Conservation (phyloP, 2,329 filamentous ascomycete species). For the Aciculosporium take region DNA sequence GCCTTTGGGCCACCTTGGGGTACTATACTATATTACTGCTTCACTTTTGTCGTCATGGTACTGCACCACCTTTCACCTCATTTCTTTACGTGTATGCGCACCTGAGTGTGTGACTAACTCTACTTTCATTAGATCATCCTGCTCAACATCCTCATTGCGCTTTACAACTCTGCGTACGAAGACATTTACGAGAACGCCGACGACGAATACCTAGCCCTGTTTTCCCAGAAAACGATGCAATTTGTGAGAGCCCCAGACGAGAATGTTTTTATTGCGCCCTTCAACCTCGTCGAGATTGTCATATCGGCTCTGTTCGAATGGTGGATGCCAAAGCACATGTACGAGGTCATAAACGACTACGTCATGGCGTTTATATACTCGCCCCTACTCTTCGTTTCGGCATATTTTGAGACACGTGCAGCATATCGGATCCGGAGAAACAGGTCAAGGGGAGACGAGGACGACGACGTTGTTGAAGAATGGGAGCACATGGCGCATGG, state of each 20-base stretch:
- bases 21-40: slow-evolving; percentile 90
- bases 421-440: slow-evolving; percentile 59
- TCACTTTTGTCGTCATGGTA: slow-evolving; percentile 95
- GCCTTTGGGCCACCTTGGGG: slow-evolving; percentile 87
- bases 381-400: slow-evolving; percentile 67
- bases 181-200: slow-evolving; percentile 88
- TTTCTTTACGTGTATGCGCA: no score
- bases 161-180: slow-evolving; percentile 94
- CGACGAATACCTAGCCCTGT: slow-evolving; percentile 90
- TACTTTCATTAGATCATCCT: slow-evolving; percentile 43
- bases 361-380: slow-evolving; percentile 81
- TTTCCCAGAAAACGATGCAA: slow-evolving; percentile 87
- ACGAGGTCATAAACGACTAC: slow-evolving; percentile 72
- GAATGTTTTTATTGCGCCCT: slow-evolving; percentile 92
- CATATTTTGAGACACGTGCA: slow-evolving; percentile 51
- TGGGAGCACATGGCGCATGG: slow-evolving; percentile 73
- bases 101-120: not conserved
- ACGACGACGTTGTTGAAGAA: slow-evolving; percentile 79
- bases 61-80: slow-evolving; percentile 9
- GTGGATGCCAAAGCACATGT: slow-evolving; percentile 68
- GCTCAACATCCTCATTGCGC: slow-evolving; percentile 88
- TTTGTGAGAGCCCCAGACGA: slow-evolving; percentile 95
- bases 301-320: slow-evolving; percentile 73
- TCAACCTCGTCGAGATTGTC: slow-evolving; percentile 86
- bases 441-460: slow-evolving; percentile 64